A percentile compares a stretch with the other conserved stretches of the same genome.
Evolutionary conservation across 179 eudicot species (phyloP).

Genomic region (Spergularia azorica): DNA sequence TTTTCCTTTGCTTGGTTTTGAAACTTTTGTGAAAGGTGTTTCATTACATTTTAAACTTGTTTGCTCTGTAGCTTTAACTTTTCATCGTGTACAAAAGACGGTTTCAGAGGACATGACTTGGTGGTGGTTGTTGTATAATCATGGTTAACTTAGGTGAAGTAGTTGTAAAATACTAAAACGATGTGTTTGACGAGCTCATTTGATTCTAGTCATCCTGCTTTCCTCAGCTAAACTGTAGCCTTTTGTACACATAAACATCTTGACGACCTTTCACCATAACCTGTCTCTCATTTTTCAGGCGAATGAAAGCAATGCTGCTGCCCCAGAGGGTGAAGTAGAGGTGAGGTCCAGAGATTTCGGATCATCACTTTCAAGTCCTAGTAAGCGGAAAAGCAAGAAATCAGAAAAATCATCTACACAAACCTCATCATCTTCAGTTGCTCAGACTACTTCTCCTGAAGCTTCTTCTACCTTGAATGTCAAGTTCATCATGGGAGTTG

Average conservation of each 20-base stretch:
- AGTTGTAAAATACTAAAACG: too few species aligned
- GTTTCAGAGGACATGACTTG: too few species aligned
- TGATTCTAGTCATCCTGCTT: too few species aligned
- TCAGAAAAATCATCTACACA: constrained; percentile 47
- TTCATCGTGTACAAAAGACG: too few species aligned
- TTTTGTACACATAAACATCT: background rate
- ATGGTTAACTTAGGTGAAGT: too few species aligned
- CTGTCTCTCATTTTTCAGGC: constrained; percentile 5
- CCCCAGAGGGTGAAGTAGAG: constrained; percentile 40
- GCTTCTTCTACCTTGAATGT: constrained; percentile 46
- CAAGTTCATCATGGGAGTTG: constrained; percentile 71
- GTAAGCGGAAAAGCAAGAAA: constrained; percentile 70
- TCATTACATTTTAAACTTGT: too few species aligned
- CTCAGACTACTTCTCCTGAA: constrained; percentile 37
- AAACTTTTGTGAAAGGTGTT: too few species aligned
- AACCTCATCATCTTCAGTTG: constrained; percentile 36
- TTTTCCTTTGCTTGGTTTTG: too few species aligned
- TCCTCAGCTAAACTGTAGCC: too few species aligned
- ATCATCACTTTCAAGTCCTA: constrained; percentile 48
- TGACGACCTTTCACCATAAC: background rate
- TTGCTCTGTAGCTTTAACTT: too few species aligned
- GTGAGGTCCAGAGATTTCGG: constrained; percentile 72
- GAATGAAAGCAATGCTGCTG: constrained; percentile 28
- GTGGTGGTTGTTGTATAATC: too few species aligned
- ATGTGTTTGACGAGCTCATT: too few species aligned